Percentiles rank a stretch among this genome's conserved stretches.
Conservation (phyloP, 495 filamentous ascomycete species). For the Aspergillus leporis region DNA sequence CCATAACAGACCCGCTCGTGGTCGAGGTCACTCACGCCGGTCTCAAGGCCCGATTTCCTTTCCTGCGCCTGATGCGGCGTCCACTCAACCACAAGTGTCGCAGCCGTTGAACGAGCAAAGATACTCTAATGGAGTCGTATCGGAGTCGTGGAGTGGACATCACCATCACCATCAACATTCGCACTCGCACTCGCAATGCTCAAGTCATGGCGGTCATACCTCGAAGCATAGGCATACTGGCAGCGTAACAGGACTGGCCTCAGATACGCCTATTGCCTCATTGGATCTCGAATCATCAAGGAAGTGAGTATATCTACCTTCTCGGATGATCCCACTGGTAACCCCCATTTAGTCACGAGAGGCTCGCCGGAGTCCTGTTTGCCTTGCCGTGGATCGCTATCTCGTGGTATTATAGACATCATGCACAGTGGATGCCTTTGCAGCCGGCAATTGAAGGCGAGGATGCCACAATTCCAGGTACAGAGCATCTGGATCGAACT, state of each 20-base stretch:
- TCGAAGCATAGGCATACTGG: conserved; percentile 19
- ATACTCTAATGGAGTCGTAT: conserved; percentile 26
- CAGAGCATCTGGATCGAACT: conserved; percentile 13
- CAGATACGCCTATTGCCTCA: conserved; percentile 6
- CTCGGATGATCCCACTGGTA: conserved; percentile 10
- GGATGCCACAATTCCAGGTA: not conserved
- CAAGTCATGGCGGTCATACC: conserved; percentile 13
- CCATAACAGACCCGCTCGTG: conserved; percentile 35
- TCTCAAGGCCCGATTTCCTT: conserved; percentile 35
- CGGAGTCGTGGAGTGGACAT: conserved; percentile 25
- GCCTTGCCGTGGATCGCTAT: conserved; percentile 43
- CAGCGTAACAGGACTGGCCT: conserved; percentile 8
- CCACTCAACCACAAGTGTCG: conserved; percentile 20
- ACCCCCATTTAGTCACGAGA: conserved; percentile 31
- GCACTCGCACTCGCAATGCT: conserved; percentile 39
- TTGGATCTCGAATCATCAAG: conserved; percentile 7
- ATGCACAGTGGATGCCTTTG: conserved; percentile 21
- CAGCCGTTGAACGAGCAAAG: conserved; percentile 18
- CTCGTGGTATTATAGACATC: conserved; percentile 42
- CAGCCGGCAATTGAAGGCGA: conserved; percentile 7
- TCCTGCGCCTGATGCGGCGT: conserved; percentile 24
- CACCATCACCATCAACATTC: conserved; percentile 33
- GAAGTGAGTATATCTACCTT: conserved; percentile 10
- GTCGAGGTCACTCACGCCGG: conserved; percentile 43
- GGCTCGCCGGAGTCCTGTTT: conserved; percentile 32